phyloP scores from a whole-genome alignment of 306 rosid species.

The Canavalia ensiformis region DNA sequence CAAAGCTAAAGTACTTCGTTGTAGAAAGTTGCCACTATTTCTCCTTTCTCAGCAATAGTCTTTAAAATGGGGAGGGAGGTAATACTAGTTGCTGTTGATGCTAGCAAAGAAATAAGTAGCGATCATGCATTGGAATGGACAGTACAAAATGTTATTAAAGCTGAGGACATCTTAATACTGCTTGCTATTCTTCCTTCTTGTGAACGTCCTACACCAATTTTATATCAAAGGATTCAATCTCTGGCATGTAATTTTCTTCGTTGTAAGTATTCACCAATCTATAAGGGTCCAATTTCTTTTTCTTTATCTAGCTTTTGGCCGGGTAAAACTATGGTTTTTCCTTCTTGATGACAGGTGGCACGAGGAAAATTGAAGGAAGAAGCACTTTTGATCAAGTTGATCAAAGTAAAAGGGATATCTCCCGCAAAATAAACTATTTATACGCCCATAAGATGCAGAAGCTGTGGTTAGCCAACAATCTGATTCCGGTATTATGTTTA shows the following conservation, averaged over 20 bases:
- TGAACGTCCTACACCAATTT: not conserved
- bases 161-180: constrained; percentile 38
- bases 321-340: too few relatives aligned
- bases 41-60: not conserved
- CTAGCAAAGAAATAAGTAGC: constrained; percentile 36
- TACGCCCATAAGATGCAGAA: constrained; percentile 38
- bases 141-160: constrained; percentile 29
- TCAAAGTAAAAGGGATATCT: constrained; percentile 29
- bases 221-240: not conserved
- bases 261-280: constrained; percentile 13
- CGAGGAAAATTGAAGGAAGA: constrained; percentile 1
- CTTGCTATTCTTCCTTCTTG: constrained; percentile 45
- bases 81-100: constrained; percentile 48
- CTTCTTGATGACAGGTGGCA: not conserved
- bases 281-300: not conserved
- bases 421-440: constrained; percentile 3
- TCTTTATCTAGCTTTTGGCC: too few relatives aligned
- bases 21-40: not conserved
- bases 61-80: constrained; percentile 41
- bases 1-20: not conserved
- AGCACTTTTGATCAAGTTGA: not conserved
- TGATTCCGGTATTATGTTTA: constrained; percentile 34
- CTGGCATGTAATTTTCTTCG: constrained; percentile 37
- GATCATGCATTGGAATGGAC: constrained; percentile 47
- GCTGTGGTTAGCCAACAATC: constrained; percentile 44